Percentiles rank a stretch among this genome's conserved stretches.
These are phyloP conservation scores for Solanum hybrid DNA, from an alignment of 305 asterid species.

Conservation along the genomic window DNA sequence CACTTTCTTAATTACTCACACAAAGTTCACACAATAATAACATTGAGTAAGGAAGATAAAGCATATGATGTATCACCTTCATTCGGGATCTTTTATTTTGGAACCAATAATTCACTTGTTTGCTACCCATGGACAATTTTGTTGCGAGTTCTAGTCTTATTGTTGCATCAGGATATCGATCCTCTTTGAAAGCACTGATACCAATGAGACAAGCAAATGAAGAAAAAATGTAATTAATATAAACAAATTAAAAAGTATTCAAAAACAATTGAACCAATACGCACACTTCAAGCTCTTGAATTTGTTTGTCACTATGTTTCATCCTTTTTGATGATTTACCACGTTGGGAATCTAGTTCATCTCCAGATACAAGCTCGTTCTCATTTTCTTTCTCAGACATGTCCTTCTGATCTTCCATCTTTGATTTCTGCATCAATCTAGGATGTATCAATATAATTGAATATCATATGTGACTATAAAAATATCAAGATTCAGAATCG, in stretches of 20 bases:
- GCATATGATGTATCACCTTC: conserved; percentile 33
- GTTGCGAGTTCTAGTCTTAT: conserved; percentile 48
- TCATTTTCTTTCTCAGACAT: conserved; percentile 28
- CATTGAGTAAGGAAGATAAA: neutral
- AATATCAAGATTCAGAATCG: neutral
- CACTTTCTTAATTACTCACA: neutral
- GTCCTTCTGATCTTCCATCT: conserved; percentile 50
- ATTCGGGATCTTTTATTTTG: conserved; percentile 66
- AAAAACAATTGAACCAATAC: neutral
- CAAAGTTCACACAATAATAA: neutral
- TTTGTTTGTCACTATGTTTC: neutral
- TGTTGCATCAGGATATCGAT: conserved; percentile 72
- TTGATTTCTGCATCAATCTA: conserved; percentile 31
- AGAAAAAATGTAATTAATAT: neutral
- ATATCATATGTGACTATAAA: neutral
- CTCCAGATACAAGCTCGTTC: conserved; percentile 16
- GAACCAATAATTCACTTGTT: conserved; percentile 75
- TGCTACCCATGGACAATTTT: conserved; percentile 43
- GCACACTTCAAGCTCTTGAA: neutral
- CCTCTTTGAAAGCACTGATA: conserved; percentile 28
- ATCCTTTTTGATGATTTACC: neutral
- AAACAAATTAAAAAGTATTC: neutral
- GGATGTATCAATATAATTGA: neutral
- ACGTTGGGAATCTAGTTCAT: neutral
- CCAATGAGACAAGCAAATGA: neutral